A percentile compares a stretch with the other conserved stretches of the same genome.
phyloP scores from a whole-genome alignment of 2,329 filamentous ascomycete species.

The Trichoderma koningii region DNA sequence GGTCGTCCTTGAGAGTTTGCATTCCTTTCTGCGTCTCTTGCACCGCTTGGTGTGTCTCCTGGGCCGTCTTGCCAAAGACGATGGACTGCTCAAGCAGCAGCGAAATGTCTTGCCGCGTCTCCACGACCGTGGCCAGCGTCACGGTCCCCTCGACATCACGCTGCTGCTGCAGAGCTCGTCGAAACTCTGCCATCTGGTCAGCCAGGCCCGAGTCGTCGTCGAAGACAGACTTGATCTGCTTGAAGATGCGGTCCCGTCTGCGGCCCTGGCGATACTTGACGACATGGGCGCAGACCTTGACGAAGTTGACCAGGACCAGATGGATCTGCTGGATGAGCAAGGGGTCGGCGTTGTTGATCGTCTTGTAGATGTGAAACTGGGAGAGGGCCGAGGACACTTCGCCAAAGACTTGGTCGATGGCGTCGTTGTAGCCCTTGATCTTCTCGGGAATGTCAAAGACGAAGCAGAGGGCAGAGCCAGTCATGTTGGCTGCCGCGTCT shows the following conservation, averaged over 20 bases:
- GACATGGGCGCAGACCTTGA: slow-evolving; percentile 11
- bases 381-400: slow-evolving; percentile 1
- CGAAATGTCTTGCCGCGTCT: neutral
- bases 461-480: neutral
- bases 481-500: neutral
- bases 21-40: neutral
- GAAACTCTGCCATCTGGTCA: slow-evolving; percentile 4
- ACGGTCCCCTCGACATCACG: slow-evolving; percentile 6
- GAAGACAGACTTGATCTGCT: slow-evolving; percentile 7
- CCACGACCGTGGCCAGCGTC: neutral
- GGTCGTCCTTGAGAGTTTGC: neutral
- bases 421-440: slow-evolving; percentile 5
- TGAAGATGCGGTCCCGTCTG: neutral
- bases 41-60: slow-evolving; percentile 6
- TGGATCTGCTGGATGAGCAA: slow-evolving; percentile 1
- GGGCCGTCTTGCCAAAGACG: neutral
- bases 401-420: slow-evolving; percentile 8
- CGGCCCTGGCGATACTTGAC: slow-evolving; percentile 8
- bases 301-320: slow-evolving; percentile 1
- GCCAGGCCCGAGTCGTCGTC: slow-evolving; percentile 4
- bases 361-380: slow-evolving; percentile 7
- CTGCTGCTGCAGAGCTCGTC: slow-evolving; percentile 1
- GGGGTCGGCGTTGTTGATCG: neutral
- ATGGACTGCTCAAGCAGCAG: slow-evolving; percentile 1
- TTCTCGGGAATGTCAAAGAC: slow-evolving; percentile 5